Conservation (phyloP, 2,329 filamentous ascomycete genomes). For the Fusarium concolor region DNA sequence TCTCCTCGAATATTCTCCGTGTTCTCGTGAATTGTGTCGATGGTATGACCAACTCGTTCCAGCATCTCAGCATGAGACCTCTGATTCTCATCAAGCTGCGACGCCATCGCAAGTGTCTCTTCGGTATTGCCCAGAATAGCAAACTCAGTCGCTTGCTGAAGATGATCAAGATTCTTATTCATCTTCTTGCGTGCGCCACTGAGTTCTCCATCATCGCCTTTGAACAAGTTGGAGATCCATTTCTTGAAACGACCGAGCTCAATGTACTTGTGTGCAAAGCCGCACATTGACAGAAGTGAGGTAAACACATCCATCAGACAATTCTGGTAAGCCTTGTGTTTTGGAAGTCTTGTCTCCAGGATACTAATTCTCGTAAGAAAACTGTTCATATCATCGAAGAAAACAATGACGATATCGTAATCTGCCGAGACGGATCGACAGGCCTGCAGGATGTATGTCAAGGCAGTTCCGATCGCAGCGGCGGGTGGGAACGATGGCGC, state of each 20-base stretch:
- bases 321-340: conserved; percentile 47
- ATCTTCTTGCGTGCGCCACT: conserved; percentile 47
- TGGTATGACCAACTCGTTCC: conserved; percentile 41
- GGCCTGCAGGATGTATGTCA: conserved; percentile 50
- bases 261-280: conserved; percentile 51
- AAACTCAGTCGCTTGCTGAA: conserved; percentile 50
- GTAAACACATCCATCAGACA: conserved; percentile 54
- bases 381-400: conserved; percentile 54
- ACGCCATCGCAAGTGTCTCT: conserved; percentile 46
- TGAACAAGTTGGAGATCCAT: conserved; percentile 47
- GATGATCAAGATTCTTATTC: conserved; percentile 43
- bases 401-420: conserved; percentile 54
- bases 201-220: conserved; percentile 49
- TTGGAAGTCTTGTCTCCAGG: conserved; percentile 49
- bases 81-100: conserved; percentile 46
- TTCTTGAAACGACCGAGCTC: conserved; percentile 51
- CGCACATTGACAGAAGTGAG: conserved; percentile 50
- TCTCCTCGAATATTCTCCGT: conserved; percentile 46
- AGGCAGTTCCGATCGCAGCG: conserved; percentile 50
- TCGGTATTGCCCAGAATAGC: conserved; percentile 51
- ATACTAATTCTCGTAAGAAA: conserved; percentile 52
- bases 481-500: conserved; percentile 49
- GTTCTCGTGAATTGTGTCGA: conserved; percentile 44
- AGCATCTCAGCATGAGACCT: conserved; percentile 43
- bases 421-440: conserved; percentile 50